Evolutionary conservation across 225 moss, liverwort and hornwort species (phyloP), one percentile per base, ranked within the genome.

Genomic region (Physcomitrium patens): DNA sequence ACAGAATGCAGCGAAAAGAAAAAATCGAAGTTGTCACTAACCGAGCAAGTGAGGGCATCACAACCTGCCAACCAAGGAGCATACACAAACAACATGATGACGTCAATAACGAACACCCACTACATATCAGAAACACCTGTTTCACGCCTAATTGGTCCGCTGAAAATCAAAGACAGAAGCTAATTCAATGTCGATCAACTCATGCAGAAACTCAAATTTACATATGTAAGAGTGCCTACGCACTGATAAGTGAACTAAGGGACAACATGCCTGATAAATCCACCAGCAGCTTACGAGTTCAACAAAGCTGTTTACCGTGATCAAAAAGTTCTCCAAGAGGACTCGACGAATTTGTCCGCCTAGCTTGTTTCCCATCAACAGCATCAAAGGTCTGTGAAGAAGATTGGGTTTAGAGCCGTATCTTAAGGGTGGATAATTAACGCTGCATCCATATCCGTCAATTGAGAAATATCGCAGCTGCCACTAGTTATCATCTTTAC

Each of bases 321-420:
- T 99, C 95, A 78, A 99, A 95, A 63, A 99, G 91, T 83, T 99
- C 99, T 69, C 99, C 95, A 41, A 99, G 90, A 65, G 99, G 99
- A 80, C 95, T 99, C 8, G 99, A 99, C 51, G 99, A 99, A 28
- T 93, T 99, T 42, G 99, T 99, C 63, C 99, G 90, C 43, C 99
- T 91, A 10, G 95, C 99, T 95, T 99, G 95, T 79, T 99, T 99
- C 70, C 99, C 99, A 78, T 99, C 99, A 52, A 99, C 86, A 71
- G 99, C 99, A 86, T 99, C 99, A 80, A 99, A 95, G 45, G 99
- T 99, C 99, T 99, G 87, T 56, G 4, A 37, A 37, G 31, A 19
- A 15, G 22, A 62, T 13, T 59, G 67, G 54, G 26, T 47, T 73
- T 9, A 80, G 59, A 53, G 18, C 10, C 28, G 20, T 63, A 60